Conservation (phyloP, 1,284 basidiomycete species). For the Fomes fomentarius region DNA sequence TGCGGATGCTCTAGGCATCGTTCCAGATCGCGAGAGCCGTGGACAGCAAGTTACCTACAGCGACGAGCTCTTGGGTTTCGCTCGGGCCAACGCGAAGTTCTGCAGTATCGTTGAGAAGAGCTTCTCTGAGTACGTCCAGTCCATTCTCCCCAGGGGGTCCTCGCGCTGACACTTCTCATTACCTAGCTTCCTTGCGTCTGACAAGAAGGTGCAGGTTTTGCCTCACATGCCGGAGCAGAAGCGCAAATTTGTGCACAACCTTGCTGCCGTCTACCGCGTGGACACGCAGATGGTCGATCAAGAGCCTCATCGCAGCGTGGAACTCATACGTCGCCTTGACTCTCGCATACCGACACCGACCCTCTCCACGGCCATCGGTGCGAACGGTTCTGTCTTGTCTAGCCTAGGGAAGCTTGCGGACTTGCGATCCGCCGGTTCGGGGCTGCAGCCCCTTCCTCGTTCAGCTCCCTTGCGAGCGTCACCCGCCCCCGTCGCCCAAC, state of each 20-base stretch:
- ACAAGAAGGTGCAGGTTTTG: slow-evolving; percentile 73
- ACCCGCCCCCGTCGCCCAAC: slow-evolving; percentile 14
- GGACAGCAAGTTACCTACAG: slow-evolving; percentile 54
- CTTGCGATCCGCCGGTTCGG: slow-evolving; percentile 39
- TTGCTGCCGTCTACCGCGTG: slow-evolving; percentile 80
- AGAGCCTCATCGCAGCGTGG: slow-evolving; percentile 80
- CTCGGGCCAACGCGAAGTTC: slow-evolving; percentile 67
- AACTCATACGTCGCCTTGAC: slow-evolving; percentile 80
- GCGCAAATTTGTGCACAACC: slow-evolving; percentile 78
- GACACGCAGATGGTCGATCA: slow-evolving; percentile 84
- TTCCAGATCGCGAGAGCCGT: slow-evolving; percentile 39
- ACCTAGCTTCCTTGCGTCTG: slow-evolving; percentile 66
- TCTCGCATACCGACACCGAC: slow-evolving; percentile 75
- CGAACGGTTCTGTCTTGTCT: slow-evolving; percentile 29
- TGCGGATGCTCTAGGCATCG: slow-evolving; percentile 89
- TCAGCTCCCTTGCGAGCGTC: slow-evolving; percentile 19
- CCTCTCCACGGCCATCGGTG: slow-evolving; percentile 52
- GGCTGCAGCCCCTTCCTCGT: slow-evolving; percentile 25
- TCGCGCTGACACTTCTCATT: slow-evolving; percentile 8
- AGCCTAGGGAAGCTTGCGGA: slow-evolving; percentile 61
- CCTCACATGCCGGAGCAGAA: slow-evolving; percentile 82
- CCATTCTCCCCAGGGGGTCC: neutral
- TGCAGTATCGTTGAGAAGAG: slow-evolving; percentile 75
- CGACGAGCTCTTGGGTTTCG: slow-evolving; percentile 65
- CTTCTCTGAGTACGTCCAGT: slow-evolving; percentile 67